Evolutionary conservation across 306 rosid genomes (phyloP), one percentile per base, ranked within the genome.

Genomic region (Sicyos baderoa): DNA sequence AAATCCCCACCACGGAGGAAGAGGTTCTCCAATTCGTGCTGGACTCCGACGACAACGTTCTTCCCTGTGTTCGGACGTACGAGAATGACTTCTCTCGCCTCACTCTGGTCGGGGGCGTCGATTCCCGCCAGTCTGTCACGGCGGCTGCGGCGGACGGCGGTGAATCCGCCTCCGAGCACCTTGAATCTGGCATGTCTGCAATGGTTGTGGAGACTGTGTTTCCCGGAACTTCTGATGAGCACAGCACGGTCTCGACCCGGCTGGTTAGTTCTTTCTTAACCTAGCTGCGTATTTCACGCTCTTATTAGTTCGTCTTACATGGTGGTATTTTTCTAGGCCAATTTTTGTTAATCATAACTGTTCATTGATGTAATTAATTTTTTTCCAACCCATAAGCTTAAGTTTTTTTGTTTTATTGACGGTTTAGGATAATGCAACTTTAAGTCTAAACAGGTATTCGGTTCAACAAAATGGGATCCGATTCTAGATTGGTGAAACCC

Each of bases 81-180:
- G 97, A 89, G 76, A 89, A 83, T 75, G 93, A 87, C 78, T 45
- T 81, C 52, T 75, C 91, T 57, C 78, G 87, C 54, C 87, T 92
- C 17, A 73, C 85, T 56, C 78, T 92, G 37, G 83, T 88, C 70
- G 98, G 98, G 56, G 81, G 87, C 58, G 95, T 86, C 25, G 93
- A 88, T 57, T 86, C 78, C 61, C 72, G 77, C 35, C 98, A 92
- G 82, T 91, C 96, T 45, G 55, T 92, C 18, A 89, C 96, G 6
- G 98, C 96, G 4, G 95, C 93, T 14, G 95, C 96, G 0, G 89
- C 98, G 61, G 98, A 92, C 50, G 93, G 98, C 6, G 98, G 98
- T 4, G 76, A 84, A 32, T 88, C 88, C 3, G 98, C 98, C 66
- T 71, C 74, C 6, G 98, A 92, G 76, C 96, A 92, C 42, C 54